phyloP scores from a whole-genome alignment of 495 filamentous ascomycete genomes.

The Xylaria castorea region DNA sequence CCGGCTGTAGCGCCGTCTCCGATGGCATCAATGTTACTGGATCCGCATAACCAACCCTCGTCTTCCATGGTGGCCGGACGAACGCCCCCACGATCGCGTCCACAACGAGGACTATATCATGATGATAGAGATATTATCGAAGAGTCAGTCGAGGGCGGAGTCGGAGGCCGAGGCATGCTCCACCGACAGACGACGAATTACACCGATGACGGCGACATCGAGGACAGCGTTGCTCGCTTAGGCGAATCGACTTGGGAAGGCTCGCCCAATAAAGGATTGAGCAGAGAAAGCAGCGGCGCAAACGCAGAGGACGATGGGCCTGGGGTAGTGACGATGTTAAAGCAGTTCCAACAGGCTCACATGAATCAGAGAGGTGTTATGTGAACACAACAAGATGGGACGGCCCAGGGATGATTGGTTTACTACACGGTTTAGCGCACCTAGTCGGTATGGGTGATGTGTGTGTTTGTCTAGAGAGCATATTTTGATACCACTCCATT shows the following conservation, averaged over 20 bases:
- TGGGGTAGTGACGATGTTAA: slow-evolving; percentile 84
- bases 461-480: slow-evolving; percentile 18
- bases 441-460: not conserved
- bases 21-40: slow-evolving; percentile 77
- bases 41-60: slow-evolving; percentile 86
- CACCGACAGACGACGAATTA: slow-evolving; percentile 64
- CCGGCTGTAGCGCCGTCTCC: slow-evolving; percentile 55
- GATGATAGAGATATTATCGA: slow-evolving; percentile 54
- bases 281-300: slow-evolving; percentile 48
- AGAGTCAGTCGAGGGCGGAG: slow-evolving; percentile 53
- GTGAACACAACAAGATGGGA: slow-evolving; percentile 31
- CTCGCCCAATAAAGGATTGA: slow-evolving; percentile 49
- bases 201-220: slow-evolving; percentile 64
- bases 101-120: slow-evolving; percentile 51
- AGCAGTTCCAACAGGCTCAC: slow-evolving; percentile 89
- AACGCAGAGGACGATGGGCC: slow-evolving; percentile 52
- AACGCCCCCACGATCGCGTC: slow-evolving; percentile 50
- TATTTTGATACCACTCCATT: slow-evolving; percentile 20
- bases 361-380: slow-evolving; percentile 61
- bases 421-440: slow-evolving; percentile 7
- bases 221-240: slow-evolving; percentile 52
- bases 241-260: slow-evolving; percentile 63
- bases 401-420: not conserved
- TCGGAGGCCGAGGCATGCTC: slow-evolving; percentile 72
- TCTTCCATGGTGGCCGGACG: slow-evolving; percentile 51